Percentiles rank a stretch among this genome's conserved stretches.
These are phyloP conservation scores for Euphrasia confusa DNA, from an alignment of 257 asterid species.

Conservation along the genomic window DNA sequence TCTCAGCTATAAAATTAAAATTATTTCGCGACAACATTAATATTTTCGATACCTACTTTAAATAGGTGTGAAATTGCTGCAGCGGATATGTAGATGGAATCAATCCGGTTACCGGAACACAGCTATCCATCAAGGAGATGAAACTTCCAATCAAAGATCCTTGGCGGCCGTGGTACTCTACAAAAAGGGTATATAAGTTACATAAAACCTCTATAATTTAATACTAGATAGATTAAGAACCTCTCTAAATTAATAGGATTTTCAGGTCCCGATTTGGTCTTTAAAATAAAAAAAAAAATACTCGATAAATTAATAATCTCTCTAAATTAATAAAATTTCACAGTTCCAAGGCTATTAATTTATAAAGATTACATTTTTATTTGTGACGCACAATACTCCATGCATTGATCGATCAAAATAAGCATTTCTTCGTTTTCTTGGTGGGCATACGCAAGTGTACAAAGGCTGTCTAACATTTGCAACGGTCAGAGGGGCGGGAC, in stretches of 20 bases:
- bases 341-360: too few relatives aligned
- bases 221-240: too few relatives aligned
- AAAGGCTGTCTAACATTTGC: conserved; percentile 49
- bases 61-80: conserved; percentile 24
- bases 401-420: not conserved
- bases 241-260: too few relatives aligned
- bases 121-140: conserved; percentile 47
- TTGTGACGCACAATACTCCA: too few relatives aligned
- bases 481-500: conserved; percentile 84
- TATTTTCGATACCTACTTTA: too few relatives aligned
- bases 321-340: too few relatives aligned
- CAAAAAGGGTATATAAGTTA: conserved; percentile 57
- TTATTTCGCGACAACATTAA: too few relatives aligned
- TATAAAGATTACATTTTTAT: too few relatives aligned
- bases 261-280: not conserved
- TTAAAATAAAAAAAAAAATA: not conserved
- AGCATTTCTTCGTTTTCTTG: conserved; percentile 51
- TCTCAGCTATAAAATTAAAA: too few relatives aligned
- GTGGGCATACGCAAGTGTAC: conserved; percentile 61
- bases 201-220: too few relatives aligned
- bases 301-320: too few relatives aligned
- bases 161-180: conserved; percentile 66
- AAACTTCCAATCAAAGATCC: conserved; percentile 30
- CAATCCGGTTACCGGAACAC: conserved; percentile 68
- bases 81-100: conserved; percentile 80